A percentile compares a stretch with the other conserved stretches of the same genome.
phyloP scores from a whole-genome alignment of 345 rosid genomes.

The Kandelia obovata region DNA sequence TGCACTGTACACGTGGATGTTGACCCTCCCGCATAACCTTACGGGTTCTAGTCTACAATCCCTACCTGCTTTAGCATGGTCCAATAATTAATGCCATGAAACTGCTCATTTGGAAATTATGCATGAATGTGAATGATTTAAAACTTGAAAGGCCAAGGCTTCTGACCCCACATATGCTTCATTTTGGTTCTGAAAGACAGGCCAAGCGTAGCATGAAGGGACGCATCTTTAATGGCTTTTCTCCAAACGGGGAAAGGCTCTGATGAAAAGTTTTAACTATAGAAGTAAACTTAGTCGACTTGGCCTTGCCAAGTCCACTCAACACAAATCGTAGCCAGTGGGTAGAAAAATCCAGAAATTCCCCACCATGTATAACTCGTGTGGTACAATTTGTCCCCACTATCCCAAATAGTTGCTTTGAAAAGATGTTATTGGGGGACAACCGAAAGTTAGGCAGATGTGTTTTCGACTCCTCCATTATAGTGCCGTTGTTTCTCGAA shows the following conservation, averaged over 20 bases:
- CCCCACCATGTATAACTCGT: background rate
- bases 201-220: background rate
- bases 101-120: background rate
- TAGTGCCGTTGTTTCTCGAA: constrained; percentile 1
- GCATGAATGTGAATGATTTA: constrained; percentile 16
- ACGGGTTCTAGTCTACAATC: no score
- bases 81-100: no score
- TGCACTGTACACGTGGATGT: no score
- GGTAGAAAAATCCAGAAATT: constrained; percentile 1
- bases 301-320: background rate
- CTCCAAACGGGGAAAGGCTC: constrained; percentile 25
- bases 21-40: no score
- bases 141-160: background rate
- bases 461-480: constrained; percentile 11
- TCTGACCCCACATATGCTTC: background rate
- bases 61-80: no score
- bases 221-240: constrained; percentile 25
- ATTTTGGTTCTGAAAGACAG: background rate
- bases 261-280: background rate
- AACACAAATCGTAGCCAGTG: constrained; percentile 6
- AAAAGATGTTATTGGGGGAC: constrained; percentile 36
- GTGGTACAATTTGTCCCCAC: constrained; percentile 1
- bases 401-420: background rate
- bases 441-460: constrained; percentile 23
- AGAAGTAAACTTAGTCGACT: background rate